A percentile compares a stretch with the other conserved stretches of the same genome.
phyloP scores from a whole-genome alignment of 177 flowering plant genomes.

The Vitis hybrid region DNA sequence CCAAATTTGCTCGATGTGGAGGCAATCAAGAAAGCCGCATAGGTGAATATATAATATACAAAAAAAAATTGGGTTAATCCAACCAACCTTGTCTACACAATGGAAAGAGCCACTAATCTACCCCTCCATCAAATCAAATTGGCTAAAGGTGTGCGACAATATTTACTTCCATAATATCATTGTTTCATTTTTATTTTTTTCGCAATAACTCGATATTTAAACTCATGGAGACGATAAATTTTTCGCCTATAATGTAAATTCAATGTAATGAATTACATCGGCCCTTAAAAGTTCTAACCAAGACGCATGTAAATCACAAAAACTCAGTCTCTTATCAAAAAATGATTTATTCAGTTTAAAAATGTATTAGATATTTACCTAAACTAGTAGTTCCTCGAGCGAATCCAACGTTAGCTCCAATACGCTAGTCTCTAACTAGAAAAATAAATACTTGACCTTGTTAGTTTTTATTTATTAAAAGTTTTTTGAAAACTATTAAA shows the following conservation, averaged over 20 bases:
- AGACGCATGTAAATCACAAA: background rate
- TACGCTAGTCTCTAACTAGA: constrained; percentile 27
- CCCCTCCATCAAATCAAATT: background rate
- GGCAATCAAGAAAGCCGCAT: constrained; percentile 19
- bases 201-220: too few species aligned
- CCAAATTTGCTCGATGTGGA: background rate
- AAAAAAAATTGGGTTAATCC: constrained; percentile 15
- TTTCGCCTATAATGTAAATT: too few species aligned
- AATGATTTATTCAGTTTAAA: constrained; percentile 3
- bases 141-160: fast-evolving
- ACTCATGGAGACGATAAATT: too few species aligned
- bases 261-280: too few species aligned
- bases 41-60: constrained; percentile 15
- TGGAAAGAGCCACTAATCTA: background rate
- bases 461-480: background rate
- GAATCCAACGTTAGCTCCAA: constrained; percentile 27
- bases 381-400: constrained; percentile 17
- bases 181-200: too few species aligned
- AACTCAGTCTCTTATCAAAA: background rate
- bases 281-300: fast-evolving
- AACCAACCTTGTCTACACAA: constrained; percentile 16
- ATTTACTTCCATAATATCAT: too few species aligned
- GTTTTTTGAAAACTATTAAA: too few species aligned
- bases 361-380: constrained; percentile 9
- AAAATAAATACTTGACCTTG: constrained; percentile 21